Evolutionary conservation across 176 grass and related monocot species (phyloP).

Genomic region (Cenchrus purpureus): DNA sequence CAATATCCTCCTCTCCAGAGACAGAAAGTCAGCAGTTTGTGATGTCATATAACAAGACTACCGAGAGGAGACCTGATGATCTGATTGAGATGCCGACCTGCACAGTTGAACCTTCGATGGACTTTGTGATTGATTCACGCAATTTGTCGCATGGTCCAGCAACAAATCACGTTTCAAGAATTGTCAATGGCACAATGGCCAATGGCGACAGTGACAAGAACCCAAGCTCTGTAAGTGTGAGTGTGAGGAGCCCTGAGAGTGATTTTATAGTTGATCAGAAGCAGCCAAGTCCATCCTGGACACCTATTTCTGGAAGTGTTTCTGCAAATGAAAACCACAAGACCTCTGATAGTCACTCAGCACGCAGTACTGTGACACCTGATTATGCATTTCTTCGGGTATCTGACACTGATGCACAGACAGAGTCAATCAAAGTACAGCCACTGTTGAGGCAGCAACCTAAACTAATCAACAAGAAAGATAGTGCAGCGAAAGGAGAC

Average conservation of each 20-base stretch:
- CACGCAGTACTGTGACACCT: constrained; percentile 37
- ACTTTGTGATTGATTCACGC: constrained; percentile 46
- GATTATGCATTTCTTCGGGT: constrained; percentile 62
- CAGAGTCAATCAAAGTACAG: constrained; percentile 47
- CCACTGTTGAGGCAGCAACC: constrained; percentile 52
- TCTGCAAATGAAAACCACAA: constrained; percentile 47
- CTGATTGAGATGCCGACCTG: constrained; percentile 46
- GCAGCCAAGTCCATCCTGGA: constrained; percentile 27
- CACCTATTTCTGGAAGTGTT: constrained; percentile 45
- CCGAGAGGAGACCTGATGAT: constrained; percentile 44
- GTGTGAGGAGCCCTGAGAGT: constrained; percentile 41
- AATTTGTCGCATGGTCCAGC: constrained; percentile 33
- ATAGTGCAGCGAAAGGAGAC: constrained; percentile 33
- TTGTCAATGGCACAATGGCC: constrained; percentile 30
- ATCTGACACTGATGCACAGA: constrained; percentile 50
- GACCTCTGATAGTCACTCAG: constrained; percentile 49
- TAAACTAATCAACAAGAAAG: constrained; percentile 54
- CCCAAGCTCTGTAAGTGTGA: constrained; percentile 33
- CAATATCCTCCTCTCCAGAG: constrained; percentile 48
- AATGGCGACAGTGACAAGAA: constrained; percentile 40
- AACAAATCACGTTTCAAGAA: constrained; percentile 42
- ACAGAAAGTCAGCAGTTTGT: constrained; percentile 56
- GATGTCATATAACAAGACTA: constrained; percentile 65
- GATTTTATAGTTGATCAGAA: constrained; percentile 42
- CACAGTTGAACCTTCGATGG: constrained; percentile 54